These are phyloP conservation scores for Tolypocladium amazonense DNA, from an alignment of 2,329 filamentous ascomycete genomes.

Conservation along the genomic window DNA sequence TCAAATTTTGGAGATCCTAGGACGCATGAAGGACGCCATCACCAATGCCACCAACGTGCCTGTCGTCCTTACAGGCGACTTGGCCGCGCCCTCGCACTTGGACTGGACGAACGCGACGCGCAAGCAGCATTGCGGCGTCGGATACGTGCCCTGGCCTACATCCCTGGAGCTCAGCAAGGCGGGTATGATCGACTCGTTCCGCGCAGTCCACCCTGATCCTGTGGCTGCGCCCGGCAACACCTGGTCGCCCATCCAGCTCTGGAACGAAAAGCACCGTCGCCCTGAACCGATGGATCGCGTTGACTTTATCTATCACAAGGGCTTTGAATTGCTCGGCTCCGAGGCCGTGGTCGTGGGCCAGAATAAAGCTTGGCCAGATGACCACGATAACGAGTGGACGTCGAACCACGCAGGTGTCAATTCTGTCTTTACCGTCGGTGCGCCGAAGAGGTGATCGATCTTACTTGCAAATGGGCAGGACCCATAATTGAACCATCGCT, in stretches of 20 bases:
- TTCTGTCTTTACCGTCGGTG: constrained; percentile 11
- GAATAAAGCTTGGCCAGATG: too few species aligned
- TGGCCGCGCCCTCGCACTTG: constrained; percentile 32
- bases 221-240: constrained; percentile 20
- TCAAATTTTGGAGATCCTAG: constrained; percentile 24
- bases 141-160: constrained; percentile 25
- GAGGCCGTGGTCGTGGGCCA: too few species aligned
- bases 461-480: too few species aligned
- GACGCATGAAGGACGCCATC: constrained; percentile 22
- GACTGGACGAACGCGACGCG: constrained; percentile 25
- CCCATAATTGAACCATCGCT: not conserved
- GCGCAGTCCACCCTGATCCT: constrained; percentile 24
- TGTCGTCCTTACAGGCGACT: constrained; percentile 28
- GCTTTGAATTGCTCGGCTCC: too few species aligned
- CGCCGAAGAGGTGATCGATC: not conserved
- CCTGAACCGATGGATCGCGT: too few species aligned
- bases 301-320: too few species aligned
- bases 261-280: too few species aligned
- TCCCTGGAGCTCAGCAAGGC: constrained; percentile 20
- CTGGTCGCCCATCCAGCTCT: too few species aligned
- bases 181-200: constrained; percentile 30
- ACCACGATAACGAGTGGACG: too few species aligned
- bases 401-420: too few species aligned
- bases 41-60: constrained; percentile 19
- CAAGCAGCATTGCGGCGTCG: constrained; percentile 24